Base-by-base conservation (phyloP, 2,329 filamentous ascomycete genomes). In the Cordyceps militaris region DNA sequence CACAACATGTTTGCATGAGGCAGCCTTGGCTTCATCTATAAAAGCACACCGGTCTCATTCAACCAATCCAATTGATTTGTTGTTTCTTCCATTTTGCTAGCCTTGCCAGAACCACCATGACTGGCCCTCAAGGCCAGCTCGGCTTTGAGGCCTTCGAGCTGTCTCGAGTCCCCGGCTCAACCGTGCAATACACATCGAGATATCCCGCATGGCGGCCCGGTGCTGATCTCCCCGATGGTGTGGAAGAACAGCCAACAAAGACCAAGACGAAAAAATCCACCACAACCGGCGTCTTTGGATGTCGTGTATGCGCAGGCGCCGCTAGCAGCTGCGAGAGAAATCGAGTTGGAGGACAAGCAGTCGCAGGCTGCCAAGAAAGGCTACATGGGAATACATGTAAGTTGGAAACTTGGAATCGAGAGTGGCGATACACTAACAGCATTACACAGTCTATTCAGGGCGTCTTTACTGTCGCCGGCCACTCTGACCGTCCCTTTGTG, bases 381-480 rank as follows among this genome's bases (percentile, higher is more conserved):
- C 4, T 66, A 56, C 10, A 65, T 72, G 3, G 70, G 69, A 1
- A 71, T 75, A 46, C 73, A 75, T 63, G 73, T 75, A 59, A 63
- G 73, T 67, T 24, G n/a, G 2, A 30, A 7, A 8, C 11, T 34
- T 16, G 4, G n/a, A 34, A 16, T 23, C 5, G 38, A 19, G 4
- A 46, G 24, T n/a, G 13, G 4, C n/a, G 7, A 19, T 14, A 6
- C n/a, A n/a, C 51, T 54, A 8, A 54, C 14, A 21, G 2, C 3
- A 23, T 2, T 14, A 2, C 3, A 1, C 38, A 83, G 80, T 77
- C 79, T 9, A 79, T 84, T 23, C 78, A 82, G 63, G 81, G 79
- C 9, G 79, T 76, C 63, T 84, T 83, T 64, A 78, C 78, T 2
- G 73, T 76, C 23, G 69, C 71, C 0, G 81, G 78, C 5, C 65